A percentile compares a stretch with the other conserved stretches of the same genome.
phyloP scores from a whole-genome alignment of 192 early-diverging fungal genomes.

The Backusella sp. region DNA sequence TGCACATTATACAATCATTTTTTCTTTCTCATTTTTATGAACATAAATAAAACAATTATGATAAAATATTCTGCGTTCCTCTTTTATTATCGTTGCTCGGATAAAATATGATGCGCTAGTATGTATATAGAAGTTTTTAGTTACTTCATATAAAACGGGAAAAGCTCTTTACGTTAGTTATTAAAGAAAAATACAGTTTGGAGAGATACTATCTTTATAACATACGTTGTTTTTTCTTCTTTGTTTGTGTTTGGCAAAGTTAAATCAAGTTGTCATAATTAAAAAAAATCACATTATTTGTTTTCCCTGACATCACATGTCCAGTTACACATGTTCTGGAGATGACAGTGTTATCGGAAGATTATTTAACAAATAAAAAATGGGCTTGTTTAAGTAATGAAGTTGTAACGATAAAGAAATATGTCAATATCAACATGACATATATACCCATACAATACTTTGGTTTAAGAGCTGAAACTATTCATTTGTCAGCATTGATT shows the following conservation, averaged over 20 bases:
- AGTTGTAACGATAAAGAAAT: not conserved
- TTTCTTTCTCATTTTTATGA: not conserved
- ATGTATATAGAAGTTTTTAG: not conserved
- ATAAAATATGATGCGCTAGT: not conserved
- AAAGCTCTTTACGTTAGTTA: not conserved
- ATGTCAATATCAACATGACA: too few relatives aligned
- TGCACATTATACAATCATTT: slow-evolving; percentile 1
- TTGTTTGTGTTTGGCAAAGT: not conserved
- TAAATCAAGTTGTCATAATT: not conserved
- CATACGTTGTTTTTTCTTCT: not conserved
- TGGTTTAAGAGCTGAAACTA: not conserved
- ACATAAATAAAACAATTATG: not conserved
- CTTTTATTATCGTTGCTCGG: not conserved
- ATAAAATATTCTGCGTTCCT: not conserved
- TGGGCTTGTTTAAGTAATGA: not conserved
- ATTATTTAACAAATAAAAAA: not conserved
- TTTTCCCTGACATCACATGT: not conserved
- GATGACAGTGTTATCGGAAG: not conserved
- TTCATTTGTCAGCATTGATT: too few relatives aligned
- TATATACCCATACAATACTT: too few relatives aligned
- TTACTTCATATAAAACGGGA: not conserved
- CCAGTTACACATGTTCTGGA: not conserved
- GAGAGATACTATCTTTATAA: not conserved
- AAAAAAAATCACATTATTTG: not conserved
- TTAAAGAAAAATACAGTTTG: not conserved